Base-by-base conservation (phyloP, 495 filamentous ascomycete genomes). In the Penicillium soppii region DNA sequence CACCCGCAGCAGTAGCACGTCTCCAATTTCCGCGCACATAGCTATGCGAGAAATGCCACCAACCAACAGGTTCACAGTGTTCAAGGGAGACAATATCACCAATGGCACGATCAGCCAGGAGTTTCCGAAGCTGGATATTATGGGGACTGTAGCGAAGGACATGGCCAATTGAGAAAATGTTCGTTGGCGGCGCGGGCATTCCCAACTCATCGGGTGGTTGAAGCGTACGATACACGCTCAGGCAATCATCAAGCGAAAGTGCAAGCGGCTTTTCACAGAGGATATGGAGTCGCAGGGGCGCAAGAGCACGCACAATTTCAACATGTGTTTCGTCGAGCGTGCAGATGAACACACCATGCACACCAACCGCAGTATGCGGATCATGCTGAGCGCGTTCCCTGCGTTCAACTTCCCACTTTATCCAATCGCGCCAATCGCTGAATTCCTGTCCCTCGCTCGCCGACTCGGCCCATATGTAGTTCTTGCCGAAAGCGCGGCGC, bases 11-110 rank as follows among this genome's bases (percentile, higher is more conserved):
- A 2, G 80, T 85, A 47, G 87, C 84, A 40, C 87, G 89, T 5
- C 94, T 84, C 94, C 94, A 97, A 69, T 97, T 96, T 12, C 94
- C 94, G 16, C 85, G 82, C 19, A 98, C 94, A 58, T 96, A 97
- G 57, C 84, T 89, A 70, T 98, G 94, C 1, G 86, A 74, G 62
- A 96, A 98, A 68, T 98, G 94, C 90, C 90, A 98, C 82, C 86
- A 95, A 2, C 94, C 94, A 1, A 98, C 86, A 0, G 94, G 94
- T 67, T 97, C 95, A 1, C 87, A 90, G 63, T 97, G 94, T 53
- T 92, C 89, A 29, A 97, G 74, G 10, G 85, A 90, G 17, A 95
- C 69, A 7, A 96, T 74, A 23, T 96, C 91, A n/a, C 94, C 94
- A 60, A 98, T 84, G 0, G 69, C 64, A 7, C 60, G 59, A 38